Evolutionary conservation across 495 filamentous ascomycete genomes (phyloP).

Genomic region (Penicillium canariense): DNA sequence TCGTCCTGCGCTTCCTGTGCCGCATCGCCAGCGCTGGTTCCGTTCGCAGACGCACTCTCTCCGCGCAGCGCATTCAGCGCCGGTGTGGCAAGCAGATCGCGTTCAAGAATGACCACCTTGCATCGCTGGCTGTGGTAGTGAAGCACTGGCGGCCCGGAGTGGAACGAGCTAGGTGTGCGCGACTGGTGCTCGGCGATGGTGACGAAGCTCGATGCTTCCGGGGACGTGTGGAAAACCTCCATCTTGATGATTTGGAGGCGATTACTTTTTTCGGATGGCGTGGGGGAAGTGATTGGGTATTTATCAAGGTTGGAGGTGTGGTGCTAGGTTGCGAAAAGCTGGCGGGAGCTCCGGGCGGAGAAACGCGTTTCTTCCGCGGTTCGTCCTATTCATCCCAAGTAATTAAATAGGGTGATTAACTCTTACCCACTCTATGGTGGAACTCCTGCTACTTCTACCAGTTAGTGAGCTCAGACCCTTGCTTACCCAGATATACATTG

Average conservation of each 20-base stretch:
- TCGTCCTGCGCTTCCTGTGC: slow-evolving; percentile 16
- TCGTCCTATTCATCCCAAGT: neutral
- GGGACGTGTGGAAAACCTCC: slow-evolving; percentile 50
- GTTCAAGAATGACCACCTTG: slow-evolving; percentile 53
- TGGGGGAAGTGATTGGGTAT: neutral
- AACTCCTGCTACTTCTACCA: too few relatives aligned
- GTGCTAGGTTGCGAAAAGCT: slow-evolving; percentile 9
- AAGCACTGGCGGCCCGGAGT: slow-evolving; percentile 72
- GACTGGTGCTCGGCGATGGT: slow-evolving; percentile 76
- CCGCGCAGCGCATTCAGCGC: slow-evolving; percentile 32
- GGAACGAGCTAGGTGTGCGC: slow-evolving; percentile 82
- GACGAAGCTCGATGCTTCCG: slow-evolving; percentile 59
- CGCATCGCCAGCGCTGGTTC: slow-evolving; percentile 9
- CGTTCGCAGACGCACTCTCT: slow-evolving; percentile 17
- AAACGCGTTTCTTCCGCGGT: neutral
- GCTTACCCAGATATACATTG: too few relatives aligned
- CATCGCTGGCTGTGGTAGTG: slow-evolving; percentile 66
- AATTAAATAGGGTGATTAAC: too few relatives aligned
- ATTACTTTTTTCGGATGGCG: neutral
- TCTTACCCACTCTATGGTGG: too few relatives aligned
- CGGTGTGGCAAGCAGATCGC: slow-evolving; percentile 36
- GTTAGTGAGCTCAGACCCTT: too few relatives aligned
- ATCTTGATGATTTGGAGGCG: slow-evolving; percentile 24
- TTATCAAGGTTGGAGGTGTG: too few relatives aligned
- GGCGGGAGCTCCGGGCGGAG: slow-evolving; percentile 14